A percentile compares a stretch with the other conserved stretches of the same genome.
Conservation (phyloP, 176 grass and related monocot genomes). For the Ananas comosus region DNA sequence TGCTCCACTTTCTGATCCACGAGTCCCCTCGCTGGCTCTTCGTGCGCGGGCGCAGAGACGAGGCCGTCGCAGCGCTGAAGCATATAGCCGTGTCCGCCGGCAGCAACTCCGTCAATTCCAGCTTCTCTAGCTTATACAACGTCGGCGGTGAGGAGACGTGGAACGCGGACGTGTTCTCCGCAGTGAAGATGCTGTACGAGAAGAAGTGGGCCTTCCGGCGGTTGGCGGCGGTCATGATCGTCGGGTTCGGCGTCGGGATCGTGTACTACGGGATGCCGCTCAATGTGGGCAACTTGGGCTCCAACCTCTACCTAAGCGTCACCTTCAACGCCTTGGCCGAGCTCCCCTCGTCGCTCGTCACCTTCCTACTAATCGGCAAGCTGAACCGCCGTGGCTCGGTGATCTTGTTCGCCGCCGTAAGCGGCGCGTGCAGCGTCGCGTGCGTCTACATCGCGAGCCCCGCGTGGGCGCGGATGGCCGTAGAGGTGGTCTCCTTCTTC, state of each 20-base stretch:
- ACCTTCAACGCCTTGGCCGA: conserved; percentile 74
- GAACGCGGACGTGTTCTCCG: conserved; percentile 21
- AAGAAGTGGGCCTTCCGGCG: conserved; percentile 60
- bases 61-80: conserved; percentile 57
- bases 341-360: conserved; percentile 45
- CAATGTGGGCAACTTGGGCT: conserved; percentile 75
- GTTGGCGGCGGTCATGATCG: conserved; percentile 50
- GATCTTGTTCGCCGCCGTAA: conserved; percentile 29
- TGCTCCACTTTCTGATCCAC: conserved; percentile 41
- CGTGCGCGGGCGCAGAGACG: conserved; percentile 64
- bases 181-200: conserved; percentile 40
- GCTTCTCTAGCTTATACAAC: conserved; percentile 65
- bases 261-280: conserved; percentile 92
- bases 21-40: conserved; percentile 92
- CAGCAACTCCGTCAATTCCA: conserved; percentile 44
- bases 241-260: conserved; percentile 57
- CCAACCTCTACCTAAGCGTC: conserved; percentile 74
- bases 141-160: conserved; percentile 23
- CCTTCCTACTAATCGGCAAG: conserved; percentile 37
- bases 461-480: conserved; percentile 33
- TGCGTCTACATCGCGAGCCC: conserved; percentile 37
- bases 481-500: conserved; percentile 67
- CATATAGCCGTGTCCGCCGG: conserved; percentile 41
- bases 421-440: conserved; percentile 40
- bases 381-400: conserved; percentile 51